Evolutionary conservation across 139 green algal genomes (phyloP), one percentile per base, ranked within the genome.

Genomic region (Haematococcus lacustris): DNA sequence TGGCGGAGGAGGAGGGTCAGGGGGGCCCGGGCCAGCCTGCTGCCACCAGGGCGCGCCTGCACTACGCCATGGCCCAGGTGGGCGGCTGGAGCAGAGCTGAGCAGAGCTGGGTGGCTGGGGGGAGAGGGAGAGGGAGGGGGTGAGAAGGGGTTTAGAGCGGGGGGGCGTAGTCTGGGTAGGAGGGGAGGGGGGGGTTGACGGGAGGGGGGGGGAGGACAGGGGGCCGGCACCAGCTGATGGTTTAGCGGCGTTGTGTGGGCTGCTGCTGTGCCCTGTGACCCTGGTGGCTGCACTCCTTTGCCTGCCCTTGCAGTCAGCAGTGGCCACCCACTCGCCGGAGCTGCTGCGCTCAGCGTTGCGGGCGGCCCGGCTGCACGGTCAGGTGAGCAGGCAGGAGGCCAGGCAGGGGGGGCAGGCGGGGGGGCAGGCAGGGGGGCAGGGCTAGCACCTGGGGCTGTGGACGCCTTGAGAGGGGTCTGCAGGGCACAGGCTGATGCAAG

Each of bases 281-380:
- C 28, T 64, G 25, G 4, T 30, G n/a, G 38, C 77, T n/a, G n/a
- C n/a, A n/a, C n/a, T n/a, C n/a, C n/a, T n/a, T n/a, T n/a, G n/a
- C n/a, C n/a, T n/a, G n/a, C n/a, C n/a, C n/a, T n/a, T n/a, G n/a
- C n/a, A 83, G 77, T 43, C 25, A 1, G 78, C 78, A 1, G 70
- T 83, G 40, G 73, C 70, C 5, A 77, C 78, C 1, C 78, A 83
- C 64, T 32, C 61, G 40, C 70, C 73, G 30, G 59, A 50, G 26
- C 51, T 79, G 64, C 69, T 83, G 41, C 41, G 78, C 23, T 39
- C 50, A 13, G 51, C 68, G 25, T 70, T 83, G 23, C 39, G 72
- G 2, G 28, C 69, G 47, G 77, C 77, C 1, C 39, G 63, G 32
- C 70, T 76, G 17, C 30, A 76, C 25, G 75, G 75, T 5, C 70